Evolutionary conservation across 495 filamentous ascomycete genomes (phyloP).

Genomic region (Neurospora cerealis): DNA sequence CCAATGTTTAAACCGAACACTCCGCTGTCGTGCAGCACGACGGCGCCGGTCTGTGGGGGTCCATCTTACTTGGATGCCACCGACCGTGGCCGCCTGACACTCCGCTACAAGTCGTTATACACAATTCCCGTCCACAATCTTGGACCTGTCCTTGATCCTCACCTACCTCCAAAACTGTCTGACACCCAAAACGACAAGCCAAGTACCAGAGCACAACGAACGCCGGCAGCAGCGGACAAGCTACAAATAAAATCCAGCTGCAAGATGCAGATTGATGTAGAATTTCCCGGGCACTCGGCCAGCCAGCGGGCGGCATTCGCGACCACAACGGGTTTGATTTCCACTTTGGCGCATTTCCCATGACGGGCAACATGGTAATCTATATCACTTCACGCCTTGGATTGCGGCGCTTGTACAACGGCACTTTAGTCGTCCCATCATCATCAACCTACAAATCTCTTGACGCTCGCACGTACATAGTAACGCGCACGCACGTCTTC

Average conservation of each 20-base stretch:
- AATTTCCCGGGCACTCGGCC: neutral
- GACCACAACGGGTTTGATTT: neutral
- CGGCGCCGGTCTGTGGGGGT: neutral
- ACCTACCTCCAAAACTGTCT: neutral
- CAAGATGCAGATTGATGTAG: neutral
- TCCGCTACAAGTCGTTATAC: neutral
- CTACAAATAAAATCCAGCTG: neutral
- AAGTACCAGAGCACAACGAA: neutral
- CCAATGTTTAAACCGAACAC: neutral
- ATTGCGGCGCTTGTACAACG: neutral
- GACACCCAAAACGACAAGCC: neutral
- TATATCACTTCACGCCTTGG: neutral
- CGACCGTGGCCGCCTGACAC: neutral
- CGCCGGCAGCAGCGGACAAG: neutral
- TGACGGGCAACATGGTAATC: neutral
- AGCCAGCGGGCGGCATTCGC: neutral
- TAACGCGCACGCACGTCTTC: neutral
- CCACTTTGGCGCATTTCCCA: neutral
- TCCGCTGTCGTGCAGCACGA: neutral
- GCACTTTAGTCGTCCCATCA: neutral
- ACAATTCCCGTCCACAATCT: neutral
- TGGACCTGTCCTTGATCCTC: neutral
- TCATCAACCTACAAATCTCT: neutral
- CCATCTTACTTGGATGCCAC: neutral
- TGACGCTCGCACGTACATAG: neutral